A percentile compares a stretch with the other conserved stretches of the same genome.
Conservation (phyloP, 768 basidiomycete species). For the Paxillus rubicundulus region DNA sequence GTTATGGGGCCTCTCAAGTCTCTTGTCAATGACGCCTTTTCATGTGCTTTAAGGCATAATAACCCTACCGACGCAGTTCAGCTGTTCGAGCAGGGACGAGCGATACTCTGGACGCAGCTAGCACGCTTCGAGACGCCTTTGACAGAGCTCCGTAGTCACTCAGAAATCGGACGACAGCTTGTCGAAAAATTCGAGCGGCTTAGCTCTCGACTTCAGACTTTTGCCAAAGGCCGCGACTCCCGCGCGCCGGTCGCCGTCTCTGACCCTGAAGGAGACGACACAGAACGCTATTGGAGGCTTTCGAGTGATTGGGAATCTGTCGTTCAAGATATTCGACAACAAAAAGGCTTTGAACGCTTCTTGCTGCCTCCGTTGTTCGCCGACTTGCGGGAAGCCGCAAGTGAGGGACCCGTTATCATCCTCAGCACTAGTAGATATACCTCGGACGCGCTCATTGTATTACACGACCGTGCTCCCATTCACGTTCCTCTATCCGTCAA, state of each 20-base stretch:
- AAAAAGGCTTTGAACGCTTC: constrained; percentile 26
- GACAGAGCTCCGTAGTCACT: constrained; percentile 2
- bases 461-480: constrained; percentile 1
- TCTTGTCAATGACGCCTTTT: constrained; percentile 8
- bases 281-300: neutral
- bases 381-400: constrained; percentile 15
- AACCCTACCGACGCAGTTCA: constrained; percentile 22
- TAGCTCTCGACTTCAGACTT: neutral
- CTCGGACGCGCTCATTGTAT: constrained; percentile 35
- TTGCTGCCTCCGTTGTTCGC: constrained; percentile 20
- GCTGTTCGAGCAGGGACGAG: constrained; percentile 30
- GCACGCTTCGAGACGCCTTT: constrained; percentile 16
- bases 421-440: constrained; percentile 28
- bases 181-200: constrained; percentile 9
- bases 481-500: neutral
- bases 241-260: neutral
- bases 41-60: constrained; percentile 13
- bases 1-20: constrained; percentile 2
- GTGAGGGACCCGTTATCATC: constrained; percentile 31
- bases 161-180: neutral
- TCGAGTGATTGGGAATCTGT: constrained; percentile 12
- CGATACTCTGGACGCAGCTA: constrained; percentile 20
- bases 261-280: neutral
- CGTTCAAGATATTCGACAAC: constrained; percentile 14
- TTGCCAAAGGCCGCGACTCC: neutral